phyloP scores from a whole-genome alignment of 2,329 filamentous ascomycete species.

The Magnaporthiopsis incrustans region DNA sequence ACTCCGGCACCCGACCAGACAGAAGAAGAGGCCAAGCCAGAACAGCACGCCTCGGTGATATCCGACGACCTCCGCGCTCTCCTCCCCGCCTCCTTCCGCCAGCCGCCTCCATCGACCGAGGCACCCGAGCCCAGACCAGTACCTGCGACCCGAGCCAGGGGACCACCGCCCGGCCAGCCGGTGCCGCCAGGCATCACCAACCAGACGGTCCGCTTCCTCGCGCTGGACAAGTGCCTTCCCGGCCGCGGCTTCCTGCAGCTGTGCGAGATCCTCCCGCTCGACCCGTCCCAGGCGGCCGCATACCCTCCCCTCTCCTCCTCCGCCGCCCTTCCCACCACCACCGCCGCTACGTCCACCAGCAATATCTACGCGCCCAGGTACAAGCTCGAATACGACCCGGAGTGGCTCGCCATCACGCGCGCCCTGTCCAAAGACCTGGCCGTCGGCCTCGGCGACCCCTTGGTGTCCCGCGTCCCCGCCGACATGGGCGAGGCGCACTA shows the following conservation, averaged over 20 bases:
- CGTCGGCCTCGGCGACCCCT: constrained; percentile 48
- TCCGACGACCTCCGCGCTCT: constrained; percentile 61
- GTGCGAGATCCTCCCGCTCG: constrained; percentile 49
- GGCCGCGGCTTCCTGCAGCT: constrained; percentile 77
- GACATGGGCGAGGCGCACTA: constrained; percentile 66
- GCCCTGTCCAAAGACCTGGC: constrained; percentile 61
- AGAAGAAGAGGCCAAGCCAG: background rate
- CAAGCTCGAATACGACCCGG: constrained; percentile 72
- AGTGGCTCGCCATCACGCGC: constrained; percentile 92
- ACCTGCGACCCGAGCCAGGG: constrained; percentile 13
- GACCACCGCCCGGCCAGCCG: constrained; percentile 44
- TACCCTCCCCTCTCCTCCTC: constrained; percentile 11
- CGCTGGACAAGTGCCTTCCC: constrained; percentile 84
- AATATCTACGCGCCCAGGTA: constrained; percentile 33
- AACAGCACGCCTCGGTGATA: constrained; percentile 24
- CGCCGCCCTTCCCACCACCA: constrained; percentile 12
- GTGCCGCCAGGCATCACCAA: constrained; percentile 70
- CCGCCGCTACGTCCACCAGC: background rate
- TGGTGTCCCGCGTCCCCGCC: constrained; percentile 34
- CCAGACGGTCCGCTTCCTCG: constrained; percentile 72
- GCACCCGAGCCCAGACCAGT: too few relatives aligned
- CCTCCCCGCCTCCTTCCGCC: constrained; percentile 67
- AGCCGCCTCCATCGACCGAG: constrained; percentile 23
- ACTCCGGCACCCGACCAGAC: constrained; percentile 8
- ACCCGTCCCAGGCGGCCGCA: constrained; percentile 20